Base-by-base conservation (phyloP, 108 stramenopile species). In the Cyclostephanos invisitatus region DNA sequence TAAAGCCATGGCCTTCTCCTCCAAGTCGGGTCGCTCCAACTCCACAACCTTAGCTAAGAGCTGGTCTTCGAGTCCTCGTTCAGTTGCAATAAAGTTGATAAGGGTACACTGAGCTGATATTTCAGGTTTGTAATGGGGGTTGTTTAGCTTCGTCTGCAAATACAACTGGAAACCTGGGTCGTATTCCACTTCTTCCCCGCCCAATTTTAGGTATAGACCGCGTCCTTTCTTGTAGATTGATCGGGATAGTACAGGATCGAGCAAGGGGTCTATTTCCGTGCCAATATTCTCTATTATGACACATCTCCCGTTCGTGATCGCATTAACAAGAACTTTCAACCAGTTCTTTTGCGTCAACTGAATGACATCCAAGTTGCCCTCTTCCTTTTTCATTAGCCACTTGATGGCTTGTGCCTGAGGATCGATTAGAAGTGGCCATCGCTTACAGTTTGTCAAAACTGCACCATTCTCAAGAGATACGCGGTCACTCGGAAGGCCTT, bases 51-150 rank as follows among this genome's bases (percentile, higher is more conserved):
- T 93, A 1, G 93, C 94, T 28, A 96, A 69, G 15, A 96, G 87
- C 76, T 96, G 96, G 64, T 96, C 96, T 77, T 96, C 91, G 7
- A 96, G 58, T 9, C 96, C 96, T 42, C 73, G 73, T 73, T 96
- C 96, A 4, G 96, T 96, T 42, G 96, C 96, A 70, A 96, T 95
- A 68, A 96, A 96, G 72, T 96, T 96, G 64, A 96, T 93, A 36
- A 96, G 59, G 1, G 96, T 96, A 62, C 96, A 96, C 78, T 96
- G 96, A 0, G 96, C 94, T 2, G 92, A 90, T 27, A 94, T 90
- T 73, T 96, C 96, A n/a, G 96, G 96, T 67, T 93, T 92, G 80
- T 94, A 96, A 66, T 96, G 96, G 11, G 96, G 96, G 74, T 96
- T 96, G 67, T 84, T 89, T 42, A 95, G 62, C 72, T 93, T 95